These are phyloP conservation scores for Diaporthe vaccinii DNA, from an alignment of 2,329 filamentous ascomycete species.

Conservation along the genomic window DNA sequence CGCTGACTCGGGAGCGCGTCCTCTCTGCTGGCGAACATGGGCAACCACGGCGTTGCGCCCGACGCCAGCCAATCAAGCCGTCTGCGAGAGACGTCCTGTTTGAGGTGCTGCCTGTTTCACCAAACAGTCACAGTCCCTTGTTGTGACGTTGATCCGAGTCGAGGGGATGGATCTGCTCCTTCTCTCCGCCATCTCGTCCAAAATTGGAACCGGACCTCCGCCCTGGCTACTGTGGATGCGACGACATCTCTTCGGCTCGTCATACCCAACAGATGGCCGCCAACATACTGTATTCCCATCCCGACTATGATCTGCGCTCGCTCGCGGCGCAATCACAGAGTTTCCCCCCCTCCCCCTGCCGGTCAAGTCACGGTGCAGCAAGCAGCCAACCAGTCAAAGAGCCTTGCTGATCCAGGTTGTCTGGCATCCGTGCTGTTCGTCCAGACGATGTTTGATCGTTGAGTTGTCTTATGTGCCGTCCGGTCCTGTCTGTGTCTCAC, in stretches of 20 bases:
- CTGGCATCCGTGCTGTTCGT: neutral
- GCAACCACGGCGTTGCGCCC: neutral
- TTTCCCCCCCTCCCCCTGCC: neutral
- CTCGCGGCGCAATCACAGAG: conserved; percentile 11
- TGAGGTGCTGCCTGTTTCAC: conserved; percentile 6
- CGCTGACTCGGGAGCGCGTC: conserved; percentile 1
- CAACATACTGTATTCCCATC: neutral
- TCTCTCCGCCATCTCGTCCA: neutral
- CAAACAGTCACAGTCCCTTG: conserved; percentile 22
- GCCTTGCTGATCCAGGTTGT: neutral
- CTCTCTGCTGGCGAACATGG: neutral
- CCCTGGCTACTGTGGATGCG: conserved; percentile 9
- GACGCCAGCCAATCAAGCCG: neutral
- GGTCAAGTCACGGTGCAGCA: neutral
- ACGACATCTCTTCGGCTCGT: conserved; percentile 20
- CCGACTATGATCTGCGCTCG: conserved; percentile 28
- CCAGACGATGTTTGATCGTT: conserved; percentile 28
- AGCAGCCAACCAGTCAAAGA: conserved; percentile 1
- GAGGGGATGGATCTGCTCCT: neutral
- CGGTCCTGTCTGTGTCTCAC: neutral
- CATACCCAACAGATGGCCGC: conserved; percentile 11
- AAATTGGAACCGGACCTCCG: conserved; percentile 9
- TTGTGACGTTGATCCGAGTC: conserved; percentile 18
- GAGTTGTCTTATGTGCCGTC: conserved; percentile 11
- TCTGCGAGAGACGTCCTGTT: neutral